Conservation (phyloP, 768 basidiomycete genomes). For the Tulasnella sp. region DNA sequence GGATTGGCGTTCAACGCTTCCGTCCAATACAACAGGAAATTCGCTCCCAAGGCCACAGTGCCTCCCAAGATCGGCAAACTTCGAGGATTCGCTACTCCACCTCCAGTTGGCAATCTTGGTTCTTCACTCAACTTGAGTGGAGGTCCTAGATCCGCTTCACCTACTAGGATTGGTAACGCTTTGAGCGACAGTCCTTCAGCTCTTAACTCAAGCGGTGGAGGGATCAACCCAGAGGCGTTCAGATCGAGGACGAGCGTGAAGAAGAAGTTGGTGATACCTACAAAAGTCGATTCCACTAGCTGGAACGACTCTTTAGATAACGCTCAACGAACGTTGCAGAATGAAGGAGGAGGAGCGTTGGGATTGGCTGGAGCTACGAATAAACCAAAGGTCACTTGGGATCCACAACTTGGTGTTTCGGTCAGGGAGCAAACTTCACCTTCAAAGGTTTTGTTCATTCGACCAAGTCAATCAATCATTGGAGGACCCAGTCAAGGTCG, state of each 20-base stretch:
- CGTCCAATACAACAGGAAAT: no score
- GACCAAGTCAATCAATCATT: neutral
- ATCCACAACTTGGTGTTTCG: constrained; percentile 9
- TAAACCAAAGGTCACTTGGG: constrained; percentile 8
- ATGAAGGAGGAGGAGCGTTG: neutral
- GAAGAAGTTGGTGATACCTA: constrained; percentile 68
- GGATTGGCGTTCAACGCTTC: no score
- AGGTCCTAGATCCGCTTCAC: no score
- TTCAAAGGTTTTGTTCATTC: no score
- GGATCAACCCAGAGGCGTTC: constrained; percentile 41
- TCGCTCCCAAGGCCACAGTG: no score
- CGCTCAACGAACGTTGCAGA: neutral
- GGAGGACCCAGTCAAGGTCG: neutral
- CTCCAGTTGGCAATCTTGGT: no score
- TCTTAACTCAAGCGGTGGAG: neutral
- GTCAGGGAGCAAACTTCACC: constrained; percentile 5
- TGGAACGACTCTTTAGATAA: constrained; percentile 8
- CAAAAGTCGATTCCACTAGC: constrained; percentile 8
- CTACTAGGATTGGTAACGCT: neutral
- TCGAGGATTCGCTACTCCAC: constrained; percentile 26
- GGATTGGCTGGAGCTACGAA: neutral
- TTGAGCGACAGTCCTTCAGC: neutral
- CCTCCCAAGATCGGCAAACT: constrained; percentile 24
- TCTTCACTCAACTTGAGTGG: no score
- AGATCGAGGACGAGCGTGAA: constrained; percentile 71